Base-by-base conservation (phyloP, 1,284 basidiomycete species). In the Pseudozyma sp. region DNA sequence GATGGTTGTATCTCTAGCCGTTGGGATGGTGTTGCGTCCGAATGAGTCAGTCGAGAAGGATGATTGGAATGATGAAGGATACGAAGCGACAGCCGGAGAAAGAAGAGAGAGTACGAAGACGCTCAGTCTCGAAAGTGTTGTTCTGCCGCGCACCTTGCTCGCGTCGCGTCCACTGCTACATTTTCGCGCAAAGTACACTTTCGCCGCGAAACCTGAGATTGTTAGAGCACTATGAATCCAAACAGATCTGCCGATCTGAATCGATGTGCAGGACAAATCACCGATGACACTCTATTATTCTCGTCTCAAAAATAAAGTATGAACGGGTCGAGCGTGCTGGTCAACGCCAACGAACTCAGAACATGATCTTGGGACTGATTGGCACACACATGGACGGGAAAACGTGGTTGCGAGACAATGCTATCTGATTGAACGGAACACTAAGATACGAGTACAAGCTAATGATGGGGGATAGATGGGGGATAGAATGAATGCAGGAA, bases 381-480 rank as follows among this genome's bases (percentile, higher is more conserved):
- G 10, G 10, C 10, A 9, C 8, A 37, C 10, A 5, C 35, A 37
- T 9, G 14, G 10, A 37, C 8, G 11, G 11, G 40, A 42, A n/a
- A 42, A 42, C 13, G 16, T 7, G 16, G 10, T 14, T 47, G 45
- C 35, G 65, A 58, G 14, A 48, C 50, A 68, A 68, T 68, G 65
- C 65, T 49, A 63, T 55, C 54, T 63, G 39, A 69, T 69, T 64
- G 67, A 69, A 69, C 57, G 57, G 57, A 60, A 69, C 57, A 52
- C 60, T 51, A 69, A 33, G 58, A 60, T 61, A 61, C 39, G 67
- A 69, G 67, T 69, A 69, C 67, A 69, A 64, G 67, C 67, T 52
- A 50, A 39, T 69, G 61, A 61, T 16, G 40, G 53, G 30, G 39
- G 53, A 53, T 29, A 33, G 61, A 61, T 16, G 40, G 53, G 30